Evolutionary conservation across 345 rosid genomes (phyloP).

Genomic region (Nephelium lappaceum): DNA sequence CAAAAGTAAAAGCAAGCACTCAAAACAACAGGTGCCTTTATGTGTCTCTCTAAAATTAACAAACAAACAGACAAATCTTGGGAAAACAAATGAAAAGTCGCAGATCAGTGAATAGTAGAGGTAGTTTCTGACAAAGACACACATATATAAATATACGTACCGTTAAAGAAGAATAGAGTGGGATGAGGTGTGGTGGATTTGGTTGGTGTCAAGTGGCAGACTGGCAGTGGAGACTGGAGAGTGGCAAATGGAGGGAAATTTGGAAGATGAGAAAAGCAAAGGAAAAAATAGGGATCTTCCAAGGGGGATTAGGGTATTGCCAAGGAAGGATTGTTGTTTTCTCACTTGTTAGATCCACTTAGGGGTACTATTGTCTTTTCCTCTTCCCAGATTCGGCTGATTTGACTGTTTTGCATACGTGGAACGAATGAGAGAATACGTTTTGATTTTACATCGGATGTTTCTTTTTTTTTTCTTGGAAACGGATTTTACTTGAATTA

Average conservation of each 20-base stretch:
- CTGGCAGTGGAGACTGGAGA: not conserved
- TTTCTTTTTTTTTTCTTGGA: too few relatives aligned
- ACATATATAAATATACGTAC: not conserved
- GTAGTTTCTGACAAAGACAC: not conserved
- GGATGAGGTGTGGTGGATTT: not conserved
- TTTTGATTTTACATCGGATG: not conserved
- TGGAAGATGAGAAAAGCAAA: constrained; percentile 9
- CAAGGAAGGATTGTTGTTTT: constrained; percentile 2
- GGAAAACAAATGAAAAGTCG: not conserved
- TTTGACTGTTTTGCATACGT: too few relatives aligned
- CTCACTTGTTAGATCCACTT: not conserved
- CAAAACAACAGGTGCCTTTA: not conserved
- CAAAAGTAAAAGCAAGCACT: not conserved
- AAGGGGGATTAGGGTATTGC: constrained; percentile 20
- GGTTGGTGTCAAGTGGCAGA: not conserved
- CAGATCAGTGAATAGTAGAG: not conserved
- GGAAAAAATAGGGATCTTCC: constrained; percentile 7
- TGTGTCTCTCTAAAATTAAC: not conserved
- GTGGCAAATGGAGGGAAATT: constrained; percentile 18
- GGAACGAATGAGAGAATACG: not conserved
- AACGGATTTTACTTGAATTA: not conserved
- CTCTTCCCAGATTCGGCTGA: not conserved
- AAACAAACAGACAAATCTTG: not conserved
- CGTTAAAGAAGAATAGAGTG: not conserved
- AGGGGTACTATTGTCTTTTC: not conserved